Evolutionary conservation across 106 monocot species (phyloP).

Genomic region (Dendrobium catenatum): DNA sequence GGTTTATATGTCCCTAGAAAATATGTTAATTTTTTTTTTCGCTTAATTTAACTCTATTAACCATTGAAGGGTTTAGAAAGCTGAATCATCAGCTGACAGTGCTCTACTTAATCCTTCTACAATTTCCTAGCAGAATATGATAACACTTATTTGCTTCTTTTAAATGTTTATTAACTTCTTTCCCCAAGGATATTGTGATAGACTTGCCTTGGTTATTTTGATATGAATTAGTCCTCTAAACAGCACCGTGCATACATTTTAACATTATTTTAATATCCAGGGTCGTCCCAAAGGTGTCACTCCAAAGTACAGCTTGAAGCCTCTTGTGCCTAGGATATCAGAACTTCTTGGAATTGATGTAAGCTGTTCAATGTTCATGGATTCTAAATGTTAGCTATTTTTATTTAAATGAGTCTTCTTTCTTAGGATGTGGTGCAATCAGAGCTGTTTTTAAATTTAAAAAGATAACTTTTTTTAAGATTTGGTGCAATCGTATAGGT

Average conservation of each 20-base stretch:
- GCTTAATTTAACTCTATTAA: too few relatives aligned
- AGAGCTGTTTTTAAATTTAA: too few relatives aligned
- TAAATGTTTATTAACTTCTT: not conserved
- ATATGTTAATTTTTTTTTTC: too few relatives aligned
- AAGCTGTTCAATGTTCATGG: not conserved
- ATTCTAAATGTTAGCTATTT: not conserved
- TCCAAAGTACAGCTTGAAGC: slow-evolving; percentile 89
- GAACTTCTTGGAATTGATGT: slow-evolving; percentile 69
- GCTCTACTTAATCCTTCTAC: not conserved
- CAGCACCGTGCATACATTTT: not conserved
- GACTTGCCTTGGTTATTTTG: not conserved
- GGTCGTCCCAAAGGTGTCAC: slow-evolving; percentile 85
- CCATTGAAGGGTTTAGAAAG: too few relatives aligned
- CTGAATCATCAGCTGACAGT: too few relatives aligned
- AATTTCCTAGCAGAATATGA: not conserved
- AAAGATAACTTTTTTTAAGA: not conserved
- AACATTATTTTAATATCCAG: slow-evolving; percentile 22
- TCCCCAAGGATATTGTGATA: not conserved
- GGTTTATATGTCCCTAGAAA: too few relatives aligned
- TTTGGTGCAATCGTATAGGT: slow-evolving; percentile 20
- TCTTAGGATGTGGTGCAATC: not conserved
- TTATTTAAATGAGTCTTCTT: not conserved
- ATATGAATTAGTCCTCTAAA: not conserved
- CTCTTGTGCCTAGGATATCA: slow-evolving; percentile 75
- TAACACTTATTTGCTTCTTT: not conserved